Percentiles rank a stretch among this genome's conserved stretches.
Conservation (phyloP, 352 stramenopile species). For the Globisporangium sylvaticum region DNA sequence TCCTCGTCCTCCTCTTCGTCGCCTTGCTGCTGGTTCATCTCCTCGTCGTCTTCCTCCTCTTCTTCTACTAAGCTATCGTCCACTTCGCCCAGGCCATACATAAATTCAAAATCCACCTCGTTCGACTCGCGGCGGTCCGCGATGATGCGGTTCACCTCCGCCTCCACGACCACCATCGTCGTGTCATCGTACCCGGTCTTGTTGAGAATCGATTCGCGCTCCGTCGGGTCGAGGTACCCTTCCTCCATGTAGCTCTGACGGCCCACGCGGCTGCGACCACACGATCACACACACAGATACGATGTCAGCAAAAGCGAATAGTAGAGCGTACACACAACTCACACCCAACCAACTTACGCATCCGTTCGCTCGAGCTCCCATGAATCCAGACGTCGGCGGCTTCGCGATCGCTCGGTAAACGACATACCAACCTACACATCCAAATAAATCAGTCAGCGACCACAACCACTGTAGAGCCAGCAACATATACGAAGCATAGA, state of each 20-base stretch:
- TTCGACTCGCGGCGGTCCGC: constrained; percentile 76
- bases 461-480: background rate
- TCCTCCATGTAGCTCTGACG: constrained; percentile 86
- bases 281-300: constrained; percentile 5
- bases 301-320: constrained; percentile 1
- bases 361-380: constrained; percentile 71
- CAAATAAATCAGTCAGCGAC: background rate
- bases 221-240: constrained; percentile 73
- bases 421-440: constrained; percentile 53
- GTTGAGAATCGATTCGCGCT: constrained; percentile 72
- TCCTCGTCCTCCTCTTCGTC: constrained; percentile 28
- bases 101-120: constrained; percentile 76
- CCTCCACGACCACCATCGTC: constrained; percentile 67
- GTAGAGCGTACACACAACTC: background rate
- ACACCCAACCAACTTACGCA: constrained; percentile 37
- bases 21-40: constrained; percentile 29
- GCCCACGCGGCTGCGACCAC: constrained; percentile 44
- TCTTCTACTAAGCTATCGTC: constrained; percentile 26
- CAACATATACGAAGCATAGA: background rate
- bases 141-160: constrained; percentile 83
- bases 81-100: constrained; percentile 51
- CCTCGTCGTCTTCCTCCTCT: constrained; percentile 28
- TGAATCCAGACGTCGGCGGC: constrained; percentile 70
- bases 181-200: constrained; percentile 73
- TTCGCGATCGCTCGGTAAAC: constrained; percentile 69